phyloP scores from a whole-genome alignment of 164 flowering plant species.

The Platanus orientalis region DNA sequence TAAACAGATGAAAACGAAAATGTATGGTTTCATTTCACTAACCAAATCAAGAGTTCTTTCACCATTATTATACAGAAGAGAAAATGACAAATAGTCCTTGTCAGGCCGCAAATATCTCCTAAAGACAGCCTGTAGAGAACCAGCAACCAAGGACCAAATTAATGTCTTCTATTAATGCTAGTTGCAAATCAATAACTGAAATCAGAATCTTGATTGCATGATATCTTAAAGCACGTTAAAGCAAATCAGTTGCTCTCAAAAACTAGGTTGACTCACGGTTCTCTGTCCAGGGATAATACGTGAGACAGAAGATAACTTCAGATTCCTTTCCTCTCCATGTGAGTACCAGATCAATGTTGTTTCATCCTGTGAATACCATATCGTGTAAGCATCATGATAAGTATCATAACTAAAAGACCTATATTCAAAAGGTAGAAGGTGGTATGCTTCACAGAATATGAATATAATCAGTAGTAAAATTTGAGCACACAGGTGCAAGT shows the following conservation, averaged over 20 bases:
- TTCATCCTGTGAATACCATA: constrained; percentile 3
- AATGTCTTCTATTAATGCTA: background rate
- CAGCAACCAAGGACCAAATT: background rate
- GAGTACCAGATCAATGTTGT: constrained; percentile 1
- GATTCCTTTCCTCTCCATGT: background rate
- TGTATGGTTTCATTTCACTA: background rate
- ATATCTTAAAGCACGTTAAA: too few species aligned
- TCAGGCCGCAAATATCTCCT: constrained; percentile 1
- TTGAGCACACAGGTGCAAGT: too few species aligned
- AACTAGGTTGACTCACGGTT: background rate
- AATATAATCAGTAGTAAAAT: too few species aligned
- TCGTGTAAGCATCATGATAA: background rate
- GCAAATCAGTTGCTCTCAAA: background rate
- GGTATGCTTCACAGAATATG: too few species aligned
- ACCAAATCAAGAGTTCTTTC: constrained; percentile 4
- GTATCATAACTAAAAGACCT: too few species aligned
- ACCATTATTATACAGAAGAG: constrained; percentile 1
- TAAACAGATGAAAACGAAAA: background rate
- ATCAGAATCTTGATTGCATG: background rate
- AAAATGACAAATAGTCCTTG: constrained; percentile 3
- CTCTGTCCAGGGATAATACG: constrained; percentile 3
- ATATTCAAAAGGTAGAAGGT: too few species aligned
- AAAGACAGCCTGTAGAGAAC: background rate
- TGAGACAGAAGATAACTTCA: constrained; percentile 1
- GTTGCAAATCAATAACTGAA: too few species aligned